phyloP scores from a whole-genome alignment of 805 yeast genomes.

The Kazachstania psychrophila region DNA sequence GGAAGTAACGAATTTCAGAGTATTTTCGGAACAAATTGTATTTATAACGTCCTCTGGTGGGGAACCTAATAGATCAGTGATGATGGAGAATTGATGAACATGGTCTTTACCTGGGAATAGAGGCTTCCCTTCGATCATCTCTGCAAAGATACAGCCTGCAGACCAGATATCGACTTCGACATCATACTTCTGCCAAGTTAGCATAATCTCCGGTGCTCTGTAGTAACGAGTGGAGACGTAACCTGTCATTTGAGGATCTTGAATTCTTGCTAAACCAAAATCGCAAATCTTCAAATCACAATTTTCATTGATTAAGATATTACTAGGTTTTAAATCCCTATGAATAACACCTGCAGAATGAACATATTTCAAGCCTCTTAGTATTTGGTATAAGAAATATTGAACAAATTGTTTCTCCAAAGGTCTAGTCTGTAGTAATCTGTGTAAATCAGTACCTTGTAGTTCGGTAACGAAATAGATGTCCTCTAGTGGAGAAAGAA shows the following conservation, averaged over 20 bases:
- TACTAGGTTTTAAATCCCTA: constrained; percentile 78
- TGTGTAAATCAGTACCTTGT: constrained; percentile 93
- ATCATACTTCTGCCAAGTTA: constrained; percentile 97
- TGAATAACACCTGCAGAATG: constrained; percentile 91
- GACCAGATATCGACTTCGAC: constrained; percentile 97
- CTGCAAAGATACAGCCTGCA: constrained; percentile 94
- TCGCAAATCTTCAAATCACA: constrained; percentile 89
- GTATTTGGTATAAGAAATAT: constrained; percentile 89
- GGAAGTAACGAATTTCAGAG: constrained; percentile 86
- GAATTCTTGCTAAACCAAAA: constrained; percentile 91
- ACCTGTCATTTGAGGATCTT: constrained; percentile 99
- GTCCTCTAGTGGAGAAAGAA: constrained; percentile 89
- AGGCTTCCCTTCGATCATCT: constrained; percentile 96
- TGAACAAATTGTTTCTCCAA: constrained; percentile 93
- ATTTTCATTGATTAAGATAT: constrained; percentile 77
- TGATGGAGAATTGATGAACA: constrained; percentile 94
- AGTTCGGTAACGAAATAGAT: constrained; percentile 93
- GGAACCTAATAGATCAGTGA: constrained; percentile 90
- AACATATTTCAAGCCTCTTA: constrained; percentile 80
- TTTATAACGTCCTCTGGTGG: constrained; percentile 95
- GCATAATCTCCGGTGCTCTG: constrained; percentile 97
- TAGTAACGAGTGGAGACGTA: constrained; percentile 93
- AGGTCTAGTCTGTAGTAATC: constrained; percentile 85
- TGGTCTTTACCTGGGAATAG: constrained; percentile 97
- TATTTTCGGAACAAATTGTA: constrained; percentile 92